Evolutionary conservation across 805 yeast species (phyloP), one percentile per base, ranked within the genome.

Genomic region (Saccharomycopsis olivae): DNA sequence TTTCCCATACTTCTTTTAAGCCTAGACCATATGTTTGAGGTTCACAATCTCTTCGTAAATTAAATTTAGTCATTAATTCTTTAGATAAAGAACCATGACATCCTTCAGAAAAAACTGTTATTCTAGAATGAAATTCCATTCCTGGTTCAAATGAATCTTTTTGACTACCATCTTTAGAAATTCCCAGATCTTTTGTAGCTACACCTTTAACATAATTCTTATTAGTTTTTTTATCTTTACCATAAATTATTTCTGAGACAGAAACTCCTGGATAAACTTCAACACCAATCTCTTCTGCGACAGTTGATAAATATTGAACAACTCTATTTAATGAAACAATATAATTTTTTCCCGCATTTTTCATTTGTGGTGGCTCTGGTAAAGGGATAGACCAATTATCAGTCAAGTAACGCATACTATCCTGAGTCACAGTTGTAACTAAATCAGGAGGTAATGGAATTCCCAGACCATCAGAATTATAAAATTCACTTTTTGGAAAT

Each of bases 1-100:
- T 94, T 57, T 89, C 87, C 99, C 99, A 92, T 5, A 92, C 89
- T 61, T 92, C 99, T 58, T 92, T 92, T 43, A 92, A 71, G 29
- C 99, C 99, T 18, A 92, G 59, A 10, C 98, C 99, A 60, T 92
- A 92, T 0, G 97, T 87, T 63, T 92, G 98, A 15, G 78, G 78
- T 38, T 73, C 68, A 38, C 69, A 65, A 24, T 73, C 71, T 36
- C 69, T 66, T 43, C 96, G 73, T 45, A 92, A 62, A 32, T 77
- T 66, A 59, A 62, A 89, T 51, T 78, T 74, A 39, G 69, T 63
- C 39, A 89, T 79, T 0, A 75, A 78, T 54, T 81, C 73, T 56
- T 92, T 89, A 10, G 88, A 68, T 39, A 92, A 64, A 1, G 96
- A 87, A 0, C 98, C 98, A 60, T 88, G 97, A 56, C 98, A 92